A percentile compares a stretch with the other conserved stretches of the same genome.
These are phyloP conservation scores for Debaryomyces sp. DNA, from an alignment of 1,139 yeast genomes.

Conservation along the genomic window DNA sequence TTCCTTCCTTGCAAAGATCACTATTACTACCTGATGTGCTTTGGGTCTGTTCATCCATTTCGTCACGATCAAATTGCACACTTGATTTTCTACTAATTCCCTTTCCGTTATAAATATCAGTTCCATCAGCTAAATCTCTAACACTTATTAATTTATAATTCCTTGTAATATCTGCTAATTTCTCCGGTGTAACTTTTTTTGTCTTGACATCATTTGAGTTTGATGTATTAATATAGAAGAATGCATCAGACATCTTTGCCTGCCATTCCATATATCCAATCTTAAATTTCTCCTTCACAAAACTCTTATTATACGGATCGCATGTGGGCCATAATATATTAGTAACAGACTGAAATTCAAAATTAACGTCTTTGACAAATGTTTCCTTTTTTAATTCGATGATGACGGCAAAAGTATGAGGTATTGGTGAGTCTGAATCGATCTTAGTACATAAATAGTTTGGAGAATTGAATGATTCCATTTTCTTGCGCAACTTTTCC, in stretches of 20 bases:
- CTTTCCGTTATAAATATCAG: slow-evolving; percentile 14
- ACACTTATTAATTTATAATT: slow-evolving; percentile 33
- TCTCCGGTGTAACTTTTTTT: slow-evolving; percentile 33
- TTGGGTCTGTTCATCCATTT: neutral
- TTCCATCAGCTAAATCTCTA: slow-evolving; percentile 20
- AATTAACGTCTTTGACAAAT: slow-evolving; percentile 28
- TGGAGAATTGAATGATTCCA: slow-evolving; percentile 33
- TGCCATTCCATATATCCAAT: slow-evolving; percentile 55
- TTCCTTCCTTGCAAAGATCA: slow-evolving; percentile 61
- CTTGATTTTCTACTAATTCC: slow-evolving; percentile 5
- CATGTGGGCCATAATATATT: slow-evolving; percentile 58
- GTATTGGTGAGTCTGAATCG: slow-evolving; percentile 46
- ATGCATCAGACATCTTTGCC: slow-evolving; percentile 45
- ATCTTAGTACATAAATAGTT: slow-evolving; percentile 45
- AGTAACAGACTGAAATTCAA: slow-evolving; percentile 38
- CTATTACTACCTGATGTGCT: slow-evolving; percentile 4
- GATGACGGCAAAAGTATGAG: slow-evolving; percentile 50
- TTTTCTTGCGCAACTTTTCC: slow-evolving; percentile 15
- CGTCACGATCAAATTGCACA: neutral
- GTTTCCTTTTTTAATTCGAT: slow-evolving; percentile 43
- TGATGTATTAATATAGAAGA: slow-evolving; percentile 44
- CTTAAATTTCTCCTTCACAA: slow-evolving; percentile 48
- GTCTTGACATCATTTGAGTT: slow-evolving; percentile 39
- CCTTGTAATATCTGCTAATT: slow-evolving; percentile 40
- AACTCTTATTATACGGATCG: slow-evolving; percentile 49